A percentile compares a stretch with the other conserved stretches of the same genome.
Evolutionary conservation across 805 yeast species (phyloP).

Genomic region (Ogataea salicorniae): DNA sequence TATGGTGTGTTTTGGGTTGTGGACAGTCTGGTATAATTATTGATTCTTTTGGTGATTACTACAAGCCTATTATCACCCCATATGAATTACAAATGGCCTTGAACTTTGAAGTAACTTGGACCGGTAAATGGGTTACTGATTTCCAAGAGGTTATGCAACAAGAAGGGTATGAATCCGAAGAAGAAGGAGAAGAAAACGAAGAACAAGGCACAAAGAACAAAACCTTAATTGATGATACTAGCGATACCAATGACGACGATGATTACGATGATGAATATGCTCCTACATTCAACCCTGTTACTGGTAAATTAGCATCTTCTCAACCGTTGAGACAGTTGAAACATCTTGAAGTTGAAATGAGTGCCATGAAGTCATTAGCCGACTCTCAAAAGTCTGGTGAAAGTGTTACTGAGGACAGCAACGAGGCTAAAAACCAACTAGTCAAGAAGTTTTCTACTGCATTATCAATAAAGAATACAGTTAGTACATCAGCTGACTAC

Average conservation of each 20-base stretch:
- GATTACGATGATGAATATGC: constrained; percentile 43
- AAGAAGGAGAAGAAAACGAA: constrained; percentile 13
- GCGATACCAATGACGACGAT: constrained; percentile 13
- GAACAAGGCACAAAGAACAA: neutral
- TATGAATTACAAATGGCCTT: constrained; percentile 84
- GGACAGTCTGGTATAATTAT: constrained; percentile 88
- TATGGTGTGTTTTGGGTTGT: constrained; percentile 94
- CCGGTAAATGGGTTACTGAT: constrained; percentile 89
- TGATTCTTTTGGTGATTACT: constrained; percentile 74
- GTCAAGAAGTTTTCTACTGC: constrained; percentile 53
- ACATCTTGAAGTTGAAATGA: constrained; percentile 58
- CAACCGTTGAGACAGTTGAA: constrained; percentile 67
- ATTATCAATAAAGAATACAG: constrained; percentile 66
- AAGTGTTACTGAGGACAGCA: constrained; percentile 14
- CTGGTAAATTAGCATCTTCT: constrained; percentile 68
- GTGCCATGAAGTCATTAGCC: constrained; percentile 22
- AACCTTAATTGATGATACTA: neutral
- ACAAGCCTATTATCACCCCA: constrained; percentile 90
- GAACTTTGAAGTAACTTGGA: constrained; percentile 74
- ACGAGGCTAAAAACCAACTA: constrained; percentile 30
- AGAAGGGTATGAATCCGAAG: constrained; percentile 30
- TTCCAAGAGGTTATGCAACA: constrained; percentile 50
- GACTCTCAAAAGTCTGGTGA: constrained; percentile 15
- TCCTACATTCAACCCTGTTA: constrained; percentile 85
- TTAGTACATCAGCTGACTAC: constrained; percentile 80